Evolutionary conservation across 139 green algal genomes (phyloP), one percentile per base, ranked within the genome.

Genomic region (Nannochloris sp.): DNA sequence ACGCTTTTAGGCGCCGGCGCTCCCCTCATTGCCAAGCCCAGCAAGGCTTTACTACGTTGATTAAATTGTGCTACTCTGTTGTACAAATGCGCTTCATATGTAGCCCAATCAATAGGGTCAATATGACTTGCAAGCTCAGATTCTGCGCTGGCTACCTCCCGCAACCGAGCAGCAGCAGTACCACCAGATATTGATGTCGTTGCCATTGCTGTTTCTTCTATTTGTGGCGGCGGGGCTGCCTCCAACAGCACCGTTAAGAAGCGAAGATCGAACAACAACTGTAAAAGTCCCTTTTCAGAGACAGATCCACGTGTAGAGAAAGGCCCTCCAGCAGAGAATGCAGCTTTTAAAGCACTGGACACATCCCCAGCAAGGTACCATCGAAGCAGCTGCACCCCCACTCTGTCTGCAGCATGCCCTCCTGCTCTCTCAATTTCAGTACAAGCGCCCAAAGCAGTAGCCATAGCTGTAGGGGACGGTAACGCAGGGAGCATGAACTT

Each of bases 81-180:
- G 85, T 90, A 96, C 7, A 98, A 69, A 75, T 96, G 86, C 0
- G 81, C 75, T 77, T 97, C 91, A 72, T 97, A 98, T 33, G 90
- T 97, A 25, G 93, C 94, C 94, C 93, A 97, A 68, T 98, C 93
- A 44, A 98, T 98, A 42, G 93, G 93, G 69, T 98, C 93, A 44
- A 98, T 83, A 34, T 46, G 61, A 35, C 29, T 72, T 70, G 84
- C 68, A 63, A 91, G 62, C 62, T 68, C 19, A 42, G 68, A 65
- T 65, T 91, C 77, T 55, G 89, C 53, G 0, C 37, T 37, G 6
- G 38, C 15, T 10, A 46, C 27, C 32, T 73, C 39, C 7, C 61
- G 54, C 37, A 63, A 72, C 19, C 81, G 62, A 27, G 75, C 64
- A 0, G 51, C 57, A 39, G 83, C 27, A 12, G 71, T 73, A 15